Percentiles rank a stretch among this genome's conserved stretches.
These are phyloP conservation scores for Nemania serpens DNA, from an alignment of 2,329 filamentous ascomycete species.

Conservation along the genomic window DNA sequence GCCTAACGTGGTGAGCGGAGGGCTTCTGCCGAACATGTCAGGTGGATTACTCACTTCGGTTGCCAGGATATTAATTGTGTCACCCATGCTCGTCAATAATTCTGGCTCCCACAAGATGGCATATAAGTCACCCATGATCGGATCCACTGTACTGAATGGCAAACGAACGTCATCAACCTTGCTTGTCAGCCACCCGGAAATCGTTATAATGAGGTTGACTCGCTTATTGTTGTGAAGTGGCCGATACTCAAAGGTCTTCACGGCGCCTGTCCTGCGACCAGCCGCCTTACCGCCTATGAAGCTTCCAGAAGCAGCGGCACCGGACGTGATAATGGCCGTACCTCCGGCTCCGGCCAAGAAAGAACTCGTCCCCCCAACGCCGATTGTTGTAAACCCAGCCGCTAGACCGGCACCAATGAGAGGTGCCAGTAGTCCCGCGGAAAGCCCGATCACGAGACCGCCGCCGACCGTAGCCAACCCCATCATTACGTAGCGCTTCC, in stretches of 20 bases:
- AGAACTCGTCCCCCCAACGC: conserved; percentile 82
- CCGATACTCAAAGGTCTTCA: conserved; percentile 95
- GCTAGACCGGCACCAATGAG: conserved; percentile 93
- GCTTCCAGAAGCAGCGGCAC: conserved; percentile 82
- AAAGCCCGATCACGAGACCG: conserved; percentile 91
- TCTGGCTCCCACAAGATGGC: conserved; percentile 97
- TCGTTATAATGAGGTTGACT: conserved; percentile 91
- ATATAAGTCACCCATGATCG: conserved; percentile 97
- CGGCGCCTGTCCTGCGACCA: conserved; percentile 84
- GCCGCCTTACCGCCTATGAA: conserved; percentile 86
- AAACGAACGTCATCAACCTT: conserved; percentile 95
- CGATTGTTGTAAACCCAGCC: conserved; percentile 93
- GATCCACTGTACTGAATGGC: conserved; percentile 94
- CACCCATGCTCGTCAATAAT: conserved; percentile 96
- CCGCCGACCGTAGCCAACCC: conserved; percentile 94
- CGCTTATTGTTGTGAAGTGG: conserved; percentile 98
- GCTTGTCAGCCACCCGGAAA: conserved; percentile 98
- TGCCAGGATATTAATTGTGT: conserved; percentile 96
- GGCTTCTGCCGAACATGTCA: background rate
- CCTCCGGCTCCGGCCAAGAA: conserved; percentile 93
- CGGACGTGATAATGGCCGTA: conserved; percentile 90
- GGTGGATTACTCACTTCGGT: conserved; percentile 74
- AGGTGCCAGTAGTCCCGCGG: conserved; percentile 87
- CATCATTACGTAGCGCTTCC: conserved; percentile 90
- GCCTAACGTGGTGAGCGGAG: conserved; percentile 61